A percentile compares a stretch with the other conserved stretches of the same genome.
Conservation (phyloP, 1,284 basidiomycete species). For the Puccinia hordei region DNA sequence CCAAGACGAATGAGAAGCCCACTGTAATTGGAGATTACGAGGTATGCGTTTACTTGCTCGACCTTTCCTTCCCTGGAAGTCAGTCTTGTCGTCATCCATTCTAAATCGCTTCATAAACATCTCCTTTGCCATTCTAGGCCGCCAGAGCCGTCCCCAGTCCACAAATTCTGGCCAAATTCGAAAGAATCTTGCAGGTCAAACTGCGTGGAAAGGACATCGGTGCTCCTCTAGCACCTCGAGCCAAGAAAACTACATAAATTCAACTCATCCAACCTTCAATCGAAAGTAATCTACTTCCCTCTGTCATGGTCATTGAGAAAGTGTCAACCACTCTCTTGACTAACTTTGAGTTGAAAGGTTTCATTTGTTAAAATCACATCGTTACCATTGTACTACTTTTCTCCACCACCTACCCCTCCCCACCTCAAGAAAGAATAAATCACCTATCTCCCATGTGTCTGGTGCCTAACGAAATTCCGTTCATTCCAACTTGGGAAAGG, state of each 20-base stretch:
- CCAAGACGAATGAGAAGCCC: slow-evolving; percentile 40
- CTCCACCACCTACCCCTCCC: background rate
- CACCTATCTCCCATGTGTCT: no score
- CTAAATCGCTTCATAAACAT: background rate
- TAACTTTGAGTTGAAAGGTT: background rate
- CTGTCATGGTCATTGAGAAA: background rate
- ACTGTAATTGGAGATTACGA: slow-evolving; percentile 48
- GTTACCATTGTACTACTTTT: slow-evolving; percentile 33
- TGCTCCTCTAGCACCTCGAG: slow-evolving; percentile 23
- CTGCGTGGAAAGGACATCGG: slow-evolving; percentile 45
- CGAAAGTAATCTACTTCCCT: background rate
- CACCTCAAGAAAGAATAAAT: background rate
- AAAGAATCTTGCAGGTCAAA: slow-evolving; percentile 46
- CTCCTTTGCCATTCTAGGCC: slow-evolving; percentile 12
- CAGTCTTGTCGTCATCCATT: background rate
- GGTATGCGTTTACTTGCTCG: background rate
- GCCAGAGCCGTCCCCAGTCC: slow-evolving; percentile 42
- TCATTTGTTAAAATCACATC: slow-evolving; percentile 8
- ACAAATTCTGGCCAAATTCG: slow-evolving; percentile 43
- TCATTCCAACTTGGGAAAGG: no score
- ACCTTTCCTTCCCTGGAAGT: background rate
- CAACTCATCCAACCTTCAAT: background rate
- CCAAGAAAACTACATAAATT: slow-evolving; percentile 11
- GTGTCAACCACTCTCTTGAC: background rate
- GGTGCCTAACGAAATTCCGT: no score